Conservation (phyloP, 768 basidiomycete species). For the Tricholoma terreum region DNA sequence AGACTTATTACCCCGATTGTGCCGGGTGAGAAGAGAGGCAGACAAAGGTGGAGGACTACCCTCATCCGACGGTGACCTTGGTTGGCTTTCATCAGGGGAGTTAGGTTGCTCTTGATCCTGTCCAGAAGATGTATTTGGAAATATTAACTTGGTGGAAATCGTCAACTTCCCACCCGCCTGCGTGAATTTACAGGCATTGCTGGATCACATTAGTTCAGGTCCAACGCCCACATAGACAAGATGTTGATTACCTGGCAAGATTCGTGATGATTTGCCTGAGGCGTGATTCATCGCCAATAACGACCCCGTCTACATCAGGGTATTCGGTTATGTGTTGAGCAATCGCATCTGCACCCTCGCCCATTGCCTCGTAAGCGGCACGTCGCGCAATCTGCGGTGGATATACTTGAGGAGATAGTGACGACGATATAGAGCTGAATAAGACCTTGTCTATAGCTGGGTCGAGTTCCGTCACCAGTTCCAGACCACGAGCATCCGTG, state of each 20-base stretch:
- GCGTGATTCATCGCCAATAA: conserved; percentile 82
- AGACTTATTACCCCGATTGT: conserved; percentile 45
- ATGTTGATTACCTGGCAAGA: conserved; percentile 57
- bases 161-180: conserved; percentile 63
- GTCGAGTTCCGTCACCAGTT: conserved; percentile 70
- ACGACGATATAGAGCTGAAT: not conserved
- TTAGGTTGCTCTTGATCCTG: not conserved
- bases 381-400: conserved; percentile 49
- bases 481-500: conserved; percentile 62
- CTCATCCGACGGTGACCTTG: conserved; percentile 11
- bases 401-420: not conserved
- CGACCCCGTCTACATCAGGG: conserved; percentile 59
- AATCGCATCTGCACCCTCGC: conserved; percentile 43
- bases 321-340: conserved; percentile 38
- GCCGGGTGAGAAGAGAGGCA: conserved; percentile 41
- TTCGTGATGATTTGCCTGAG: conserved; percentile 82
- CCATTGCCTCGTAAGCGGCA: conserved; percentile 59
- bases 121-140: conserved; percentile 21
- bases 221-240: not conserved
- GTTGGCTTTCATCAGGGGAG: conserved; percentile 6
- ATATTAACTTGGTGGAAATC: conserved; percentile 62
- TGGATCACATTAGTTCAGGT: conserved; percentile 18
- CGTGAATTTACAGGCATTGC: conserved; percentile 82
- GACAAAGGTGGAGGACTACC: conserved; percentile 37
- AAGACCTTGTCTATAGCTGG: conserved; percentile 58